These are phyloP conservation scores for Hibiscus trionum DNA, from an alignment of 345 rosid genomes.

Conservation along the genomic window DNA sequence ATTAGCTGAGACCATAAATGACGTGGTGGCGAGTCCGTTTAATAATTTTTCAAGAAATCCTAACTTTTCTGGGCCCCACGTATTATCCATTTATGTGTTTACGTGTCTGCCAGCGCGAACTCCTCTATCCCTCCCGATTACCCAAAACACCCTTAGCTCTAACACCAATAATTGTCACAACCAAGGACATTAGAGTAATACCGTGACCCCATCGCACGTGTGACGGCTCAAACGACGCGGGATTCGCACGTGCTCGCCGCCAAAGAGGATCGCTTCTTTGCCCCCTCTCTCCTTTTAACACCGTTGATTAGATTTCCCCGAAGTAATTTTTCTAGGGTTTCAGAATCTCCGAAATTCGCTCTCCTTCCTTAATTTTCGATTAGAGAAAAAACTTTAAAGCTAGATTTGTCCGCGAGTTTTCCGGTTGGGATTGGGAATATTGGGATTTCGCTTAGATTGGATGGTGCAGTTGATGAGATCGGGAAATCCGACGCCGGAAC, in stretches of 20 bases:
- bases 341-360: conserved; percentile 19
- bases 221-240: background rate
- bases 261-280: background rate
- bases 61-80: conserved; percentile 14
- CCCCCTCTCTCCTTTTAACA: background rate
- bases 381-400: background rate
- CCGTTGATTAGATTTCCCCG: background rate
- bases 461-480: conserved; percentile 87
- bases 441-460: conserved; percentile 4
- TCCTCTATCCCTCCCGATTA: conserved; percentile 1
- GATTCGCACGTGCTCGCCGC: conserved; percentile 30
- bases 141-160: background rate
- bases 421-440: background rate
- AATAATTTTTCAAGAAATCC: background rate
- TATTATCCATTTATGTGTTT: conserved; percentile 22
- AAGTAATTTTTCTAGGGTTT: conserved; percentile 26
- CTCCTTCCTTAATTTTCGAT: background rate
- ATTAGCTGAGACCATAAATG: no score
- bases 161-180: background rate
- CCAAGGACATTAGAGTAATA: conserved; percentile 14
- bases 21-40: no score
- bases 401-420: background rate
- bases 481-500: conserved; percentile 41
- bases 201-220: conserved; percentile 5
- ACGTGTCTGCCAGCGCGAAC: conserved; percentile 21